Base-by-base conservation (phyloP, 1,284 basidiomycete species). In the Porodaedalea pini region DNA sequence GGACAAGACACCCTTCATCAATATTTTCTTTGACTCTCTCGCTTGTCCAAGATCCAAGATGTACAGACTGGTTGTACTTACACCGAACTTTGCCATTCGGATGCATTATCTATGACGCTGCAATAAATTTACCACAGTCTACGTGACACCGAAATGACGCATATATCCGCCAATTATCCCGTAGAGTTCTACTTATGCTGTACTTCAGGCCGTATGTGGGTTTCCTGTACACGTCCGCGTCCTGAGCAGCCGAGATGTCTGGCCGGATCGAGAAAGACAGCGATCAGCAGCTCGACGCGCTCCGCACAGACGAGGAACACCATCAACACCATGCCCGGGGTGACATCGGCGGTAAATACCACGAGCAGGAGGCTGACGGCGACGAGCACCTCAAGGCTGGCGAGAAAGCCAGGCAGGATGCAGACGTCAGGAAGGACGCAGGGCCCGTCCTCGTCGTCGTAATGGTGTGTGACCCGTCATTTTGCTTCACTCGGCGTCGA, bases 371-470 rank as follows among this genome's bases (percentile, higher is more conserved):
- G 8, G 43, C 19, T 25, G 51, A 25, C 7, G 51, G 36, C 29
- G 45, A 10, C 3, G 51, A 44, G 19, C 36, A 40, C n/a, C 36
- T 47, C 17, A 25, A 57, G 27, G 50, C 37, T 39, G 59, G 23
- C 13, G 51, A 57, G 39, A 21, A 43, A 10, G 37, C 27, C 10
- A 54, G 23, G 29, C 43, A 40, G 43, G 50, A 53, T 13, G 44
- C 31, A 17, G 19, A 41, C n/a, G 37, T 13, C n/a, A 29, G 32
- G 32, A 37, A 17, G 34, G 54, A 51, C n/a, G 37, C 36, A 34
- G 51, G 49, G 45, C 68, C 75, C 17, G 65, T 72, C 37, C 67
- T 80, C 49, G 69, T 80, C 59, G 64, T 81, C 17, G 72, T 78
- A 49, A 81, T 81, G 79, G 79, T 80, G 41, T 39, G 74, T 66